Evolutionary conservation across 1,284 basidiomycete species (phyloP).

Genomic region (Anthracocystis setariae): DNA sequence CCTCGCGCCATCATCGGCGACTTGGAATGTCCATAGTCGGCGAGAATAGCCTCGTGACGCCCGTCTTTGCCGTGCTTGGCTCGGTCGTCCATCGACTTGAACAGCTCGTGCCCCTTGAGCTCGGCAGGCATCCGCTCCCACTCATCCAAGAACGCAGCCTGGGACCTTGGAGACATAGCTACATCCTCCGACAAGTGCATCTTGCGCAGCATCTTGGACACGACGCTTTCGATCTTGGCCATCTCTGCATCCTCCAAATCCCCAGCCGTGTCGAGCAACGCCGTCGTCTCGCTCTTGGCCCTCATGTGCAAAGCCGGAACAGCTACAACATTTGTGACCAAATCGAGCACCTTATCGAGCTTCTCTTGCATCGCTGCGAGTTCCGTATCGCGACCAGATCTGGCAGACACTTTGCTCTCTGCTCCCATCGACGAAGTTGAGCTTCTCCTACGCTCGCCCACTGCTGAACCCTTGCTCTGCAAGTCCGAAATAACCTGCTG

Average conservation of each 20-base stretch:
- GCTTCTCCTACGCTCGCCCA: conserved; percentile 14
- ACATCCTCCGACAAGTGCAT: conserved; percentile 36
- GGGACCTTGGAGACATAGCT: conserved; percentile 25
- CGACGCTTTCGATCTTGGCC: conserved; percentile 39
- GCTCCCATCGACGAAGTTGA: conserved; percentile 16
- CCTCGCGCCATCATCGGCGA: conserved; percentile 30
- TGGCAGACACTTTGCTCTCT: conserved; percentile 22
- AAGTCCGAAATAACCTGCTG: conserved; percentile 48
- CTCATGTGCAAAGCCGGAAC: conserved; percentile 22
- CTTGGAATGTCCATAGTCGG: conserved; percentile 13
- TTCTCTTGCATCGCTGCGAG: conserved; percentile 58
- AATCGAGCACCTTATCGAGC: conserved; percentile 53
- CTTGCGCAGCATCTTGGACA: conserved; percentile 41
- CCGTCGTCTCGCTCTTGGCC: conserved; percentile 28
- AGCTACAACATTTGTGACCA: conserved; percentile 48
- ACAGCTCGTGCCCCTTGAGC: conserved; percentile 33
- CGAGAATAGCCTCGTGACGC: conserved; percentile 36
- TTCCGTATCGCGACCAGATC: conserved; percentile 32
- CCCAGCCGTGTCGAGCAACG: conserved; percentile 3
- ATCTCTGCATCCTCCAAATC: conserved; percentile 32
- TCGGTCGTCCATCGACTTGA: conserved; percentile 41
- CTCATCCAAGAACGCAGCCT: conserved; percentile 25
- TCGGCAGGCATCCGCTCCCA: conserved; percentile 44
- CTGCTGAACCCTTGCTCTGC: conserved; percentile 37
- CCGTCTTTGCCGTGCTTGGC: conserved; percentile 39